Evolutionary conservation across 768 basidiomycete species (phyloP), one percentile per base, ranked within the genome.

Genomic region (Ramaria sp.): DNA sequence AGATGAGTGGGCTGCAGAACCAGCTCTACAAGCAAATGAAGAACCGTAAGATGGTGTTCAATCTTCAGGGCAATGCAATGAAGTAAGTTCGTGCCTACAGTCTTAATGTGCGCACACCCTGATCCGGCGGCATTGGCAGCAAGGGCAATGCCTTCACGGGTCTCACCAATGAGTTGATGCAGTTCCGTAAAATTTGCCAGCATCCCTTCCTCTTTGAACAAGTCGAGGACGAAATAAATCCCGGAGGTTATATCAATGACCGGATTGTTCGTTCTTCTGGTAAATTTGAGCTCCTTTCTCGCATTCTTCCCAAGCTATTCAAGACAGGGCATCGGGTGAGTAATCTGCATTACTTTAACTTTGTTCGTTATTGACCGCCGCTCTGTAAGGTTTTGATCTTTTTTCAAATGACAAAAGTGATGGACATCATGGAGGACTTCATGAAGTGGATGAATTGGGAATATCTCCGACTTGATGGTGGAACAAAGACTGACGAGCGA

Each of bases 361-460:
- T 56, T 45, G 50, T 56, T 51, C 47, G 27, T 56, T 48, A 30
- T 7, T 58, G 11, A 19, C 33, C 42, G 51, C 33, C 4, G 38
- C 30, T 24, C 7, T 47, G 0, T 27, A 61, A 92, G 88, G 91
- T 95, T 47, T 82, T 99, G 57, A 97, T 99, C 64, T 98, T 99
- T 82, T 98, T 98, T 84, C 96, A 99, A 72, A 97, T 98, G 96
- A 97, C 94, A 15, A 90, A 92, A 66, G 91, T 97, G 64, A 96
- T 98, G 94, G 91, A 95, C 61, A 93, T 96, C 67, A 91, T 95
- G 83, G 91, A 91, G 64, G 94, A 97, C 65, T 97, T 93, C 65
- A 71, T 96, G 65, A 89, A 87, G 67, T 84, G 85, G 78, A 82
- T 84, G 80, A 79, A 80, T 4, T 91, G 81, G 80, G 86, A 88